Conservation (phyloP, 1,139 yeast species). For the Williopsis jadinii region DNA sequence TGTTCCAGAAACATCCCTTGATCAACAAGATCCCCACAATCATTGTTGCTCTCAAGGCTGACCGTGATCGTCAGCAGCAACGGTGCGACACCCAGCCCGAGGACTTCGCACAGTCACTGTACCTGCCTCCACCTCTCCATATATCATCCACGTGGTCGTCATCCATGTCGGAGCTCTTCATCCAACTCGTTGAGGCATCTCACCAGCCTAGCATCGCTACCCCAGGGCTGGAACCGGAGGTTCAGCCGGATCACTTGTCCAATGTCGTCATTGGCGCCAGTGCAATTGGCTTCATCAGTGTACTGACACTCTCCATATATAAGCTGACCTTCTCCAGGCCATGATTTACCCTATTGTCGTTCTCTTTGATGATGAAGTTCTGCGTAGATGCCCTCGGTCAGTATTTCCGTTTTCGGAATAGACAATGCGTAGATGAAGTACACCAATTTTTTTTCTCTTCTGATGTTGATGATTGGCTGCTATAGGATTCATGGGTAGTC, state of each 20-base stretch:
- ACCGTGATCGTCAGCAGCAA: slow-evolving; percentile 91
- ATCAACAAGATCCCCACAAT: slow-evolving; percentile 73
- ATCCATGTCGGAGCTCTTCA: slow-evolving; percentile 76
- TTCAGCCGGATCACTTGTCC: slow-evolving; percentile 37
- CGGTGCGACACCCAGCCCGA: slow-evolving; percentile 84
- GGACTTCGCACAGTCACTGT: slow-evolving; percentile 54
- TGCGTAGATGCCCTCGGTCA: too few relatives aligned
- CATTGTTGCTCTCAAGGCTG: slow-evolving; percentile 90
- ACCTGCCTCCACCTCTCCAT: slow-evolving; percentile 66
- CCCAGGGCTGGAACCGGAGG: slow-evolving; percentile 71
- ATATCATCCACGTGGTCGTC: slow-evolving; percentile 87
- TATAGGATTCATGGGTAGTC: too few relatives aligned
- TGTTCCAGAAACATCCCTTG: slow-evolving; percentile 50
- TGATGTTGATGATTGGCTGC: too few relatives aligned
- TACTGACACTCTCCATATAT: slow-evolving; percentile 57
- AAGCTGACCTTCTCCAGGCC: slow-evolving; percentile 26
- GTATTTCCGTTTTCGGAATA: too few relatives aligned
- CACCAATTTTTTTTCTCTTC: too few relatives aligned
- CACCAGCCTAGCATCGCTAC: slow-evolving; percentile 71
- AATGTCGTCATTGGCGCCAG: slow-evolving; percentile 56
- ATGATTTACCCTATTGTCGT: too few relatives aligned
- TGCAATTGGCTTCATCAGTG: slow-evolving; percentile 55
- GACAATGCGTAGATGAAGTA: too few relatives aligned
- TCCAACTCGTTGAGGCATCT: slow-evolving; percentile 86
- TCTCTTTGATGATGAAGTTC: too few relatives aligned